These are phyloP conservation scores for Nemania sp. DNA, from an alignment of 2,329 filamentous ascomycete species.

Conservation along the genomic window DNA sequence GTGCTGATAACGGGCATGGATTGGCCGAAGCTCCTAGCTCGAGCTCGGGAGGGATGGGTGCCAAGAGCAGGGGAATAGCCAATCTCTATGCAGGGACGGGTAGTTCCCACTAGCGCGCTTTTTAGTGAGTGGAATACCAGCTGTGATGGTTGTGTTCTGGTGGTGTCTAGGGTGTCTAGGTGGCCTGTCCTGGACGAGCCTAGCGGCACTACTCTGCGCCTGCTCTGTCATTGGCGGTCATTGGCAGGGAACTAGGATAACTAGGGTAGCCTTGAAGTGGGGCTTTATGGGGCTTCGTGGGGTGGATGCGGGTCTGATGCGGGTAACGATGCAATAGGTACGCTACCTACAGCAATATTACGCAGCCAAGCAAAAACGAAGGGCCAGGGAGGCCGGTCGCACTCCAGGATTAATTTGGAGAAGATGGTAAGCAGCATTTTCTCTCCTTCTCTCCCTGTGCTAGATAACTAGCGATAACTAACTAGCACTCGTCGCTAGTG, in stretches of 20 bases:
- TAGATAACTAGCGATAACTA: too few species aligned
- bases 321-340: conserved; percentile 39
- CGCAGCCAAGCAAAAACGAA: conserved; percentile 45
- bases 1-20: conserved; percentile 37
- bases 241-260: neutral
- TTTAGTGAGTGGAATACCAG: conserved; percentile 29
- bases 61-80: conserved; percentile 42
- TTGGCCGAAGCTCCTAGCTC: conserved; percentile 47
- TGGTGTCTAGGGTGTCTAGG: too few species aligned
- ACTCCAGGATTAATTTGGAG: conserved; percentile 35
- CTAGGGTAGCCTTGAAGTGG: conserved; percentile 29
- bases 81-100: conserved; percentile 49
- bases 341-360: conserved; percentile 46
- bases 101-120: conserved; percentile 48
- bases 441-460: neutral
- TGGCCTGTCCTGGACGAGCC: conserved; percentile 26
- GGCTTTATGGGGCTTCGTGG: conserved; percentile 27
- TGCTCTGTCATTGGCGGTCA: conserved; percentile 1
- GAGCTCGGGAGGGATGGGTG: conserved; percentile 41
- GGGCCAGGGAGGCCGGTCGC: conserved; percentile 32
- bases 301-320: conserved; percentile 39
- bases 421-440: conserved; percentile 8
- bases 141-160: too few species aligned
- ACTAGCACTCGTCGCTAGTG: too few species aligned
- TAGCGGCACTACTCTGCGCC: conserved; percentile 14